phyloP scores from a whole-genome alignment of 345 rosid genomes.

The Melaleuca quinquenervia region DNA sequence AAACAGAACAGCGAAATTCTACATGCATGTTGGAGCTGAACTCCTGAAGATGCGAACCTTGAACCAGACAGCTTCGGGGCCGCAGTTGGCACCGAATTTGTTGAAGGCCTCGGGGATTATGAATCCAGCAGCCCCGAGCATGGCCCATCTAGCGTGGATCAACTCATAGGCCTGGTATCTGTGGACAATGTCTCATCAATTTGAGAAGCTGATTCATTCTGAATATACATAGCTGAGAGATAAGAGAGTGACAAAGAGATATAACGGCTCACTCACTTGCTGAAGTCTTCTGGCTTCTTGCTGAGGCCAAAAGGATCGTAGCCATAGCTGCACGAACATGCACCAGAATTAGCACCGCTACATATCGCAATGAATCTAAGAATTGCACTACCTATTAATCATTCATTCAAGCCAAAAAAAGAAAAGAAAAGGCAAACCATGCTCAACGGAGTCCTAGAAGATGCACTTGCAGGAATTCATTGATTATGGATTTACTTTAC shows the following conservation, averaged over 20 bases:
- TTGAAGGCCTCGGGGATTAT: constrained; percentile 92
- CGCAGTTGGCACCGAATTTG: constrained; percentile 96
- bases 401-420: no score
- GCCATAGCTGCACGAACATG: constrained; percentile 56
- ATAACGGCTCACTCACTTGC: constrained; percentile 40
- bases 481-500: no score
- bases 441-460: no score
- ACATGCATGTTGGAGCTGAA: background rate
- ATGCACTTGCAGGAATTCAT: no score
- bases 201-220: background rate
- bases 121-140: constrained; percentile 97
- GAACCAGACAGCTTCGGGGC: constrained; percentile 99
- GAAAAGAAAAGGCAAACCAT: no score
- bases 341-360: background rate
- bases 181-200: background rate
- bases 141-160: constrained; percentile 95
- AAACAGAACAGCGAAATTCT: background rate
- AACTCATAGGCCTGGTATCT: constrained; percentile 92
- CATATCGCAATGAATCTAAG: background rate
- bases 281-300: constrained; percentile 88
- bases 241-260: background rate
- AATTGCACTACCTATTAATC: background rate
- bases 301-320: constrained; percentile 95
- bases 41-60: constrained; percentile 30
- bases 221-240: background rate